Conservation (phyloP, 345 rosid genomes). For the Mercurialis annua region DNA sequence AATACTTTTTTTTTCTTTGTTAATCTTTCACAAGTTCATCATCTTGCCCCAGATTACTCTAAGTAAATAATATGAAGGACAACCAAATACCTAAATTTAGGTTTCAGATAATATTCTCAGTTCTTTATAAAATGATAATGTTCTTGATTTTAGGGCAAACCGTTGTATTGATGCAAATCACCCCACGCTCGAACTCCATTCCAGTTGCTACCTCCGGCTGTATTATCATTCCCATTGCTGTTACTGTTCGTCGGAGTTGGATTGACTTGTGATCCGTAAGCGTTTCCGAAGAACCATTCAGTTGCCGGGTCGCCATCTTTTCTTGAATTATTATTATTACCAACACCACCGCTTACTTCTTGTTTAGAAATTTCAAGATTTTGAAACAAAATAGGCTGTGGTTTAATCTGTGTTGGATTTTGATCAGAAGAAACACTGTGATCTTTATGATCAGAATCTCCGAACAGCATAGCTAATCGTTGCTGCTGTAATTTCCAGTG, state of each 20-base stretch:
- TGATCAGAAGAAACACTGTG: constrained; percentile 28
- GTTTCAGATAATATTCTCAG: constrained; percentile 7
- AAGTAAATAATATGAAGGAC: constrained; percentile 11
- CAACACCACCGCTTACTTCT: constrained; percentile 18
- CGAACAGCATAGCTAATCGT: constrained; percentile 61
- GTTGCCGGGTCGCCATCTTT: constrained; percentile 41
- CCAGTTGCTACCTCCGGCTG: constrained; percentile 24
- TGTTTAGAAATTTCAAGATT: constrained; percentile 49
- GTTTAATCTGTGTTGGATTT: constrained; percentile 42
- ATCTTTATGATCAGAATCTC: constrained; percentile 39
- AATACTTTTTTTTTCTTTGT: constrained; percentile 6
- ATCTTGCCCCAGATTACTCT: constrained; percentile 2
- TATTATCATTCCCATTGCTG: constrained; percentile 21
- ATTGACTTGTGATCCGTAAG: constrained; percentile 38
- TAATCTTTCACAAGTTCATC: constrained; percentile 26
- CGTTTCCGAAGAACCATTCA: constrained; percentile 70
- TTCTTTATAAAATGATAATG: constrained; percentile 6
- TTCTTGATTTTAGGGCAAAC: constrained; percentile 40
- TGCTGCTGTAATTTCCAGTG: constrained; percentile 96
- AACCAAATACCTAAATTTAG: constrained; percentile 32
- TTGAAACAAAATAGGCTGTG: constrained; percentile 61
- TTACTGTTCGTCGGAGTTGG: constrained; percentile 37
- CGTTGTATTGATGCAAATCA: constrained; percentile 43
- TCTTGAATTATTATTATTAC: constrained; percentile 35
- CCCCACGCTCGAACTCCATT: constrained; percentile 43